Percentiles rank a stretch among this genome's conserved stretches.
These are phyloP conservation scores for Aspergillus affinis DNA, from an alignment of 495 filamentous ascomycete species.

Conservation along the genomic window DNA sequence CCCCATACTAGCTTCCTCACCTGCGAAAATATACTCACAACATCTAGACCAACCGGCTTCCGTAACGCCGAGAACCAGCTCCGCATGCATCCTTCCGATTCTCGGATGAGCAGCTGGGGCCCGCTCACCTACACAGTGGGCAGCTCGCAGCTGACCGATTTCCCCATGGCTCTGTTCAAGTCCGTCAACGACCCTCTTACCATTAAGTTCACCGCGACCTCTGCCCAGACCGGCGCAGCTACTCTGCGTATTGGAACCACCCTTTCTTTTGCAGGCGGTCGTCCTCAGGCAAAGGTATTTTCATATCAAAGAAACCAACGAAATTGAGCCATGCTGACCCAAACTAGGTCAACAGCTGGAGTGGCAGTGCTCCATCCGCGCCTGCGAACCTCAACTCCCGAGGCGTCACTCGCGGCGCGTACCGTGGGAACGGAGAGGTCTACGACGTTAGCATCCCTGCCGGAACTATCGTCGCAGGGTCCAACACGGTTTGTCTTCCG, in stretches of 20 bases:
- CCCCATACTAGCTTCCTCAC: background rate
- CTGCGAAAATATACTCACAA: constrained; percentile 1
- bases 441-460: constrained; percentile 57
- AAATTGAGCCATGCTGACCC: background rate
- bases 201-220: constrained; percentile 57
- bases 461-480: constrained; percentile 55
- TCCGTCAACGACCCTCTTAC: constrained; percentile 60
- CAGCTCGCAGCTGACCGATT: constrained; percentile 44
- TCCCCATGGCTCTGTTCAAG: constrained; percentile 69
- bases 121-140: constrained; percentile 61
- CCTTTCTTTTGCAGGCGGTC: constrained; percentile 55
- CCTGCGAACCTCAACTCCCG: constrained; percentile 63
- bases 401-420: constrained; percentile 64
- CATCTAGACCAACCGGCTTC: constrained; percentile 57
- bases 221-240: constrained; percentile 48
- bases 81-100: constrained; percentile 66
- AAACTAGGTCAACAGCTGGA: constrained; percentile 50
- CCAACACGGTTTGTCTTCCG: constrained; percentile 47
- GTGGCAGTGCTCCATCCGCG: constrained; percentile 46
- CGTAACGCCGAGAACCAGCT: constrained; percentile 63
- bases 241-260: constrained; percentile 66
- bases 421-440: constrained; percentile 59
- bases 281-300: constrained; percentile 29
- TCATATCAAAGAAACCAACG: background rate
- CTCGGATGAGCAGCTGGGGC: constrained; percentile 59